Base-by-base conservation (phyloP, 2,329 filamentous ascomycete species). In the Aspergillus sp. region DNA sequence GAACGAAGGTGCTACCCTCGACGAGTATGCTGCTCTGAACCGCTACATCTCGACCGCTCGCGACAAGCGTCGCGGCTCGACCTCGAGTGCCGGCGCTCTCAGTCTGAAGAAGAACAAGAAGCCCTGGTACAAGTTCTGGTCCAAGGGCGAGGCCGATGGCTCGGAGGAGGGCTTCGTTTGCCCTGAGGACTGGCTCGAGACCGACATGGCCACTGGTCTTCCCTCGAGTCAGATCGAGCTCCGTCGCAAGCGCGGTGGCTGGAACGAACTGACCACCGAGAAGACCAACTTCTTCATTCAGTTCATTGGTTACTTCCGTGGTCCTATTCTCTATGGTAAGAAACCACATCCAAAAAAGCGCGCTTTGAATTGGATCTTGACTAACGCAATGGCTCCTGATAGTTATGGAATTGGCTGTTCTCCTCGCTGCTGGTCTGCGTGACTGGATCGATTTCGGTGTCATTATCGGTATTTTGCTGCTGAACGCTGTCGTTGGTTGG, bases 371-470 rank as follows among this genome's bases (percentile, higher is more conserved):
- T 13, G 4, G 25, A 22, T 6, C 47, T 13, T 1, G 7, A 4
- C 51, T 45, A 49, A 57, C 52, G 45, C 45, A 57, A 52, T 56
- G 46, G 15, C 28, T 48, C 15, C 23, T 4, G 57, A 13, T 57
- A 76, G 74, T 91, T 76, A 92, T 92, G 89, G 89, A 92, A 84
- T 75, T 91, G 73, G 89, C 89, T 80, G 89, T 90, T 72, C 79
- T 91, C 57, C 82, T 92, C 71, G 89, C 89, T 69, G 87, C 87
- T 74, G 89, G 89, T 85, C 87, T 92, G 66, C 84, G 85, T 75
- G 88, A 91, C 79, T 92, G 89, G 89, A 84, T 91, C 67, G 89
- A 92, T 81, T 85, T 91, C 69, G 89, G 89, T 84, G 88, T 92
- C 76, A 92, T 92, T 76, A 86, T 89, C 71, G 89, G 85, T 82